Conservation (phyloP, 768 basidiomycete species). For the Ramaria rubella region DNA sequence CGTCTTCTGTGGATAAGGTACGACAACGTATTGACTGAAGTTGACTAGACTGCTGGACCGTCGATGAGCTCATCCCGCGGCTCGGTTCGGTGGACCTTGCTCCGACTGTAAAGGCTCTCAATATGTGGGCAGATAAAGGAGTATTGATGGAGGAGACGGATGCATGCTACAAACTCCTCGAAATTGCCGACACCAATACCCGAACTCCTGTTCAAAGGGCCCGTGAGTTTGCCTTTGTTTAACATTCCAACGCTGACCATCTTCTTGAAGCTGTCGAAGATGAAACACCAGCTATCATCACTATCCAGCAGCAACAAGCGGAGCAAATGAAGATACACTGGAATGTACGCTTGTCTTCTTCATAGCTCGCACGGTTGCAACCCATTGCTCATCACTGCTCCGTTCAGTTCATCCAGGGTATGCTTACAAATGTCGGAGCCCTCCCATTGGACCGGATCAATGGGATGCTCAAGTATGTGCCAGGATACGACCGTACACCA, state of each 20-base stretch:
- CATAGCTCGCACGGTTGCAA: constrained; percentile 2
- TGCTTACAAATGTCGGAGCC: constrained; percentile 80
- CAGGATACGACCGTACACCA: constrained; percentile 69
- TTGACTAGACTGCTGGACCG: constrained; percentile 56
- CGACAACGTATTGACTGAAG: not conserved
- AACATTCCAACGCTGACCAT: constrained; percentile 4
- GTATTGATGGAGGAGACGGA: constrained; percentile 66
- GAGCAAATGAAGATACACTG: constrained; percentile 86
- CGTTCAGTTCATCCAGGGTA: constrained; percentile 76
- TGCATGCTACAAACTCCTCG: constrained; percentile 57
- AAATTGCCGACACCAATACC: constrained; percentile 46
- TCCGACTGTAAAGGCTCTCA: constrained; percentile 63
- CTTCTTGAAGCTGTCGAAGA: constrained; percentile 34
- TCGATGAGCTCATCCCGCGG: constrained; percentile 57
- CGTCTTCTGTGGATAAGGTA: not conserved
- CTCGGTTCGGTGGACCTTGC: constrained; percentile 62
- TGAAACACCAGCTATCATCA: constrained; percentile 42
- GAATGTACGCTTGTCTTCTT: constrained; percentile 49
- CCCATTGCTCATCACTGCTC: constrained; percentile 7
- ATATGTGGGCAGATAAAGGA: constrained; percentile 79
- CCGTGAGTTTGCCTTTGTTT: constrained; percentile 18
- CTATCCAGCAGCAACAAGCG: constrained; percentile 66
- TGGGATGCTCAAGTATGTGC: constrained; percentile 77
- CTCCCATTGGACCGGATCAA: constrained; percentile 81
- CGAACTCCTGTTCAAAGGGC: constrained; percentile 2